Conservation (phyloP, 202 grass and related monocot genomes). For the Elaeis oleifera region DNA sequence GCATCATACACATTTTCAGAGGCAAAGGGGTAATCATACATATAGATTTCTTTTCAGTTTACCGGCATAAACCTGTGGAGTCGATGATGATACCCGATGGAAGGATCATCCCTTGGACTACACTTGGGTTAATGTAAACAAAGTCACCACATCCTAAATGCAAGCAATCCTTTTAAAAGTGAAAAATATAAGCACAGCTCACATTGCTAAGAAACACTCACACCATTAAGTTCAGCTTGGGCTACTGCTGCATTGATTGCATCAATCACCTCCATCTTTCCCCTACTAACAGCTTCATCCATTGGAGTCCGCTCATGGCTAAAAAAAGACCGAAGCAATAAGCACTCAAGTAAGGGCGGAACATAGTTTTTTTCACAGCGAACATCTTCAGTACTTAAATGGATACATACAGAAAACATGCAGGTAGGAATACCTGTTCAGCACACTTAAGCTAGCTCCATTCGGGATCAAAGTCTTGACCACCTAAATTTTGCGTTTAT, state of each 20-base stretch:
- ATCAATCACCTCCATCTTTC: slow-evolving; percentile 82
- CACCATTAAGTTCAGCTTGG: slow-evolving; percentile 56
- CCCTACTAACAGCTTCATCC: slow-evolving; percentile 72
- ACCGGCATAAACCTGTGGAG: too few species aligned
- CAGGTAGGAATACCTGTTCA: slow-evolving; percentile 59
- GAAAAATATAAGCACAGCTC: too few species aligned
- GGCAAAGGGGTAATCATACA: too few species aligned
- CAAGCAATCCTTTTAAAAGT: too few species aligned
- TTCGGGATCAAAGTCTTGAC: slow-evolving; percentile 68
- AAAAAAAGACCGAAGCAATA: slow-evolving; percentile 15
- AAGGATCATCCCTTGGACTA: too few species aligned
- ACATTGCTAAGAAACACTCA: slow-evolving; percentile 42
- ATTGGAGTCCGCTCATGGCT: slow-evolving; percentile 91
- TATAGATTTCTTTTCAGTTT: too few species aligned
- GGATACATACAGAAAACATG: background rate
- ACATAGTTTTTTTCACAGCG: background rate
- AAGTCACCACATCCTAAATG: too few species aligned
- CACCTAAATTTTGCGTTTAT: slow-evolving; percentile 36
- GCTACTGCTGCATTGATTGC: slow-evolving; percentile 53
- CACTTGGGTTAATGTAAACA: too few species aligned
- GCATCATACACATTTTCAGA: too few species aligned
- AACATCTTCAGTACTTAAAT: background rate
- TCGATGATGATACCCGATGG: too few species aligned
- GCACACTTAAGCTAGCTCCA: slow-evolving; percentile 59
- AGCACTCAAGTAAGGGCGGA: background rate